Percentiles rank a stretch among this genome's conserved stretches.
Evolutionary conservation across 1,139 yeast species (phyloP).

Genomic region (Zygoascus sp.): DNA sequence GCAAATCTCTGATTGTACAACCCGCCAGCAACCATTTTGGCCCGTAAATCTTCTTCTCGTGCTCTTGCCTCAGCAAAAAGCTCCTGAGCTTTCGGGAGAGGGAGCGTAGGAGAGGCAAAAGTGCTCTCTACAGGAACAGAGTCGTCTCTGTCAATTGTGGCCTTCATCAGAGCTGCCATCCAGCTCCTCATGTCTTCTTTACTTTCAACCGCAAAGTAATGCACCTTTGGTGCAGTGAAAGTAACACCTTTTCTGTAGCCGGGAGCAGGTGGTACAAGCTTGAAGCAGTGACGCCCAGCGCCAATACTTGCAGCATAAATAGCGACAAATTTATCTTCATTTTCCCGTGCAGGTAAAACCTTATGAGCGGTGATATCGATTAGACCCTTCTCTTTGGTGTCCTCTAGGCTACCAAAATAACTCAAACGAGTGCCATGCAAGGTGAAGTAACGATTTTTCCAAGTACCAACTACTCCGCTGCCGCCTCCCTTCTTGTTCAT

Average conservation of each 20-base stretch:
- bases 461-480: constrained; percentile 65
- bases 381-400: constrained; percentile 80
- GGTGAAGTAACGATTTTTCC: constrained; percentile 88
- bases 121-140: constrained; percentile 91
- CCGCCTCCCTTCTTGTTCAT: constrained; percentile 83
- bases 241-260: constrained; percentile 94
- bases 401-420: constrained; percentile 76
- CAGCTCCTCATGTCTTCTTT: constrained; percentile 89
- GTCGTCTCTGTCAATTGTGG: constrained; percentile 94
- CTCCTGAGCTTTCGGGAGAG: constrained; percentile 81
- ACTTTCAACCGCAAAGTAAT: constrained; percentile 91
- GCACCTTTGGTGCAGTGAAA: constrained; percentile 93
- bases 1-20: constrained; percentile 18
- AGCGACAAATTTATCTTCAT: constrained; percentile 73
- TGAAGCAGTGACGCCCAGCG: constrained; percentile 87
- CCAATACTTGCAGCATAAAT: constrained; percentile 91
- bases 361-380: constrained; percentile 95
- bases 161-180: constrained; percentile 93
- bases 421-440: constrained; percentile 90
- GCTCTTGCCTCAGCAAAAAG: constrained; percentile 64
- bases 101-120: constrained; percentile 90
- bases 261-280: constrained; percentile 94
- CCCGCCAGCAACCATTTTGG: constrained; percentile 30
- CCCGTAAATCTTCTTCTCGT: constrained; percentile 29
- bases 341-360: constrained; percentile 72